Base-by-base conservation (phyloP, 208 protist genomes). In the Polymyxa betae region DNA sequence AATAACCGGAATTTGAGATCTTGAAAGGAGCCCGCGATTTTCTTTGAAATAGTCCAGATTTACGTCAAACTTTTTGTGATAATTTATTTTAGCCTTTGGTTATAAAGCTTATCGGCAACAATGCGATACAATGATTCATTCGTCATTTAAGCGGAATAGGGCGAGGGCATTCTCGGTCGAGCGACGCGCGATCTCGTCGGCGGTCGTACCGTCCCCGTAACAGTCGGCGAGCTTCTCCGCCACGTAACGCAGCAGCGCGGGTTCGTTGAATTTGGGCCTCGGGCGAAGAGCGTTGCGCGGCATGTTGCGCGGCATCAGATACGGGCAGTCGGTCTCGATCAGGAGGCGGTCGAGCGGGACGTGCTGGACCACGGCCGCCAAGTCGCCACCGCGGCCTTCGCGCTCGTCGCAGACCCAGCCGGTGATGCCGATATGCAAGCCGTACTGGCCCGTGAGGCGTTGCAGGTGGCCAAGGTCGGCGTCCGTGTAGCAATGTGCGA, bases 331-430 rank as follows among this genome's bases (percentile, higher is more conserved):
- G 72, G 72, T 82, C 72, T 82, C 72, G 72, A 82, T 82, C 72
- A 82, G 72, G 72, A 82, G 72, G 16, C 72, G 72, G n/a, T 43
- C 72, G 16, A 40, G 5, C 16, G 72, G 72, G 5, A 82, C 35
- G 16, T 5, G 16, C 10, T 5, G 10, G 16, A 82, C 40, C 16
- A 82, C 35, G 5, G 10, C 16, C n/a, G n/a, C 35, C 16, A 82
- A n/a, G n/a, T 12, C 72, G 5, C 35, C 10, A 43, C 72, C 72
- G 72, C 72, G 72, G 10, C 72, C 72, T 43, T 5, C 16, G 16
- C 72, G 72, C 35, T 82, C 72, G 40, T 82, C 72, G 72, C 72
- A 82, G n/a, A 82, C 72, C 72, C 72, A 82, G n/a, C 72, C 72
- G 16, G 72, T 82, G 5, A 82, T 82, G 72, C 72, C 72, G n/a